phyloP scores from a whole-genome alignment of 352 stramenopile genomes.

The Ophiocytium majus region DNA sequence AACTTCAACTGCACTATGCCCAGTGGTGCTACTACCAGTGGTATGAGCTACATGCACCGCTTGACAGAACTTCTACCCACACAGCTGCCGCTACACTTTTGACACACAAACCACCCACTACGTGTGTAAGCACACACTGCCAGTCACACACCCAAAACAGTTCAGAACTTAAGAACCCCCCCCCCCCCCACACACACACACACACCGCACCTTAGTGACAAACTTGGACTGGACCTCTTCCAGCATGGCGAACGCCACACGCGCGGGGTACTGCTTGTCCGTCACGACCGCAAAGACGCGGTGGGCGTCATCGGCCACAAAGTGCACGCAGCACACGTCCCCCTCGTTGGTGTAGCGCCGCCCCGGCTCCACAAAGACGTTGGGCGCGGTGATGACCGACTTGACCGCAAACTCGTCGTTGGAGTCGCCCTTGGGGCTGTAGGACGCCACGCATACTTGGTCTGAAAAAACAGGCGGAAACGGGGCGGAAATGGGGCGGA shows the following conservation, averaged over 20 bases:
- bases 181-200: too few relatives aligned
- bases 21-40: too few relatives aligned
- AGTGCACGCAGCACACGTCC: constrained; percentile 47
- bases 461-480: constrained; percentile 20
- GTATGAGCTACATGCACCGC: too few relatives aligned
- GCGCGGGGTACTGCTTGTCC: constrained; percentile 50
- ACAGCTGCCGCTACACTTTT: too few relatives aligned
- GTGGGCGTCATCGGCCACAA: constrained; percentile 43
- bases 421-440: neutral
- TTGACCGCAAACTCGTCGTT: constrained; percentile 3
- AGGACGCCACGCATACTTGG: constrained; percentile 3
- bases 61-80: too few relatives aligned
- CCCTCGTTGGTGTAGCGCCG: constrained; percentile 50
- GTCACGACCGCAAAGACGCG: constrained; percentile 47
- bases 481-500: too few relatives aligned
- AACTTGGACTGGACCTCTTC: constrained; percentile 54
- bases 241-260: constrained; percentile 48
- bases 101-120: too few relatives aligned
- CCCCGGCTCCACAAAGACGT: constrained; percentile 50
- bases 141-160: too few relatives aligned
- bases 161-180: too few relatives aligned
- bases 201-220: constrained; percentile 48
- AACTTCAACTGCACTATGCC: too few relatives aligned
- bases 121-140: too few relatives aligned
- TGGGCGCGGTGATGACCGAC: constrained; percentile 18